Base-by-base conservation (phyloP, 306 rosid species). In the Vigna radiata region DNA sequence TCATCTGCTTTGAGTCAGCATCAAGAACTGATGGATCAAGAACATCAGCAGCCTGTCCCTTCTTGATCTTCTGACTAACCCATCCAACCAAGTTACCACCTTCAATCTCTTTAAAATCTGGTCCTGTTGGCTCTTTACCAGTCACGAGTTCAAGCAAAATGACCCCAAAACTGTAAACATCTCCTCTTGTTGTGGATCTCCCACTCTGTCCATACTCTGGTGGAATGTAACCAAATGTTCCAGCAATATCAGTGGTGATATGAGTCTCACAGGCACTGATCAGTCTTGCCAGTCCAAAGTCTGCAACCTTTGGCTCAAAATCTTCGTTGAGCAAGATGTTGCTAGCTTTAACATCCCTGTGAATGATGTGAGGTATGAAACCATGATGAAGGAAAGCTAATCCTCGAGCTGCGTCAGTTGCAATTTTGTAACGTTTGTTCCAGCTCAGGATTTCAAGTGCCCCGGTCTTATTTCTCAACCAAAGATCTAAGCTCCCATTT, bases 151-250 rank as follows among this genome's bases (percentile, higher is more conserved):
- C 99, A 36, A 96, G 97, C 73, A 96, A 65, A 56, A 96, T 96
- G 71, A 96, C 98, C 14, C 99, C 99, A 19, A 88, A 96, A 78
- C 99, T 91, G 59, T 96, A 96, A 41, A 96, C 98, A 63, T 96
- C 99, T 4, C 99, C 99, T 77, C 88, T 89, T 46, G 93, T 84
- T 6, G 98, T 96, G 21, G 98, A 92, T 77, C 97, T 86, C 75
- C 92, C 98, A 61, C 99, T 92, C 82, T 96, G 99, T 12, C 99
- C 99, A 58, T 96, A 96, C 91, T 96, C 99, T 0, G 99, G 99
- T 17, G 99, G 99, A 49, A 96, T 96, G 87, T 96, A 96, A 36
- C 99, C 99, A 23, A 96, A 92, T 72, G 99, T 96, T 79, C 99
- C 99, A 0, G 99, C 99, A 70, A 96, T 86, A 59, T 96, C 99